Base-by-base conservation (phyloP, 148 eudicot genomes). In the Amaranthus cruentus region DNA sequence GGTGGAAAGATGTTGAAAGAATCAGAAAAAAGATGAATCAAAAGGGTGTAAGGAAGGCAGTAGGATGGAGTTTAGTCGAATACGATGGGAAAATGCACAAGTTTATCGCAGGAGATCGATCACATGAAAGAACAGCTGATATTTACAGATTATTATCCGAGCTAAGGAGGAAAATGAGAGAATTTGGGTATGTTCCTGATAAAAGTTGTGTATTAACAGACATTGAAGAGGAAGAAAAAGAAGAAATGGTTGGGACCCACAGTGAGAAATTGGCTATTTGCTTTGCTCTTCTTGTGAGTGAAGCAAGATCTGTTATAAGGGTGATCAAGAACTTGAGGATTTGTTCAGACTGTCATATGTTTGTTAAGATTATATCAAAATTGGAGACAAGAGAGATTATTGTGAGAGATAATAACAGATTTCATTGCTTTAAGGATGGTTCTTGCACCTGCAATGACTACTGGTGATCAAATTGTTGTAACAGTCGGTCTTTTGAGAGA, bases 201-300 rank as follows among this genome's bases (percentile, higher is more conserved):
- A 83, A 82, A 70, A 79, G 82, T 75, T 84, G 83, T 68, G 88
- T 63, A 6, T 69, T 89, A 68, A 79, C 82, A 66, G 94, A 89
- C 69, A 76, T 87, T 12, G 94, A 89, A 80, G 89, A 84, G 55
- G 94, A 89, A 79, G 94, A 89, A 70, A 87, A 85, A 75, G 91
- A 89, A 80, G 91, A 89, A 76, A 83, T 84, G 85, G 88, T 87
- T 60, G 89, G 88, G 4, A 73, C 64, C 13, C 94, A 89, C 75
- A 87, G 91, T 49, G 94, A 89, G 79, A 90, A 85, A 82, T 58
- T 90, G 78, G 95, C 95, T 2, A 77, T 90, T 62, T 79, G 86
- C 75, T 89, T 87, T 51, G 89, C 89, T 15, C 82, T 89, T 13
- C 87, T 89, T 64, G 94, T 87, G 60, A 83, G 81, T 73, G 84